phyloP scores from a whole-genome alignment of 1,139 yeast species.

The Yamadazyma sp. region DNA sequence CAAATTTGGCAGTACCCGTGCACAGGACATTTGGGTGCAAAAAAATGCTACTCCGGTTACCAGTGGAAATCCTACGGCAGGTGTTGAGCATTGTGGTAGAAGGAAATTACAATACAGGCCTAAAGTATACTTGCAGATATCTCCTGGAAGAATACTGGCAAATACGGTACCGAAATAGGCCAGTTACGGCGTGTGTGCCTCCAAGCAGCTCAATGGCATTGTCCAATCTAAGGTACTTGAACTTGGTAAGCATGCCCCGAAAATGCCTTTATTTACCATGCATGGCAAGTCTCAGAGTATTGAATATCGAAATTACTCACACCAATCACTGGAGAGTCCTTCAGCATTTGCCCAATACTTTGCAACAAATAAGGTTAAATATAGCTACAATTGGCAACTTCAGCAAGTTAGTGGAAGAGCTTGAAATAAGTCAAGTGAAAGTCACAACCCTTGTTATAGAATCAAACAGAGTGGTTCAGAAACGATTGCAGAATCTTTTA shows the following conservation, averaged over 20 bases:
- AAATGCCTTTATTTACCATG: neutral
- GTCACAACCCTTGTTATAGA: neutral
- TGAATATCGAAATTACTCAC: neutral
- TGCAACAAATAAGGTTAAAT: neutral
- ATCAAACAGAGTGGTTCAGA: neutral
- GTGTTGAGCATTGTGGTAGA: slow-evolving; percentile 1
- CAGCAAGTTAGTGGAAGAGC: neutral
- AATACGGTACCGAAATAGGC: neutral
- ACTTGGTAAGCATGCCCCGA: neutral
- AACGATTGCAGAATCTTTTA: neutral
- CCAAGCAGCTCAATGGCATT: neutral
- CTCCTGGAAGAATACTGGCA: neutral
- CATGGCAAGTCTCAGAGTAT: neutral
- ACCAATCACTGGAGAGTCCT: neutral
- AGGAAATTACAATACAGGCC: neutral
- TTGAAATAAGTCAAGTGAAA: neutral
- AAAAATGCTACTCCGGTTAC: slow-evolving; percentile 4
- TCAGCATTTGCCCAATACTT: neutral
- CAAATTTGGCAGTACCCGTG: no score
- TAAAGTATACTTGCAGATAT: slow-evolving; percentile 4
- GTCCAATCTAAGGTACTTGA: neutral
- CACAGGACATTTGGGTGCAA: slow-evolving; percentile 7
- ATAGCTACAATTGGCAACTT: neutral
- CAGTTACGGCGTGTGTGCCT: neutral
- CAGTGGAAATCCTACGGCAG: slow-evolving; percentile 1